These are phyloP conservation scores for Taiwanofungus camphoratus DNA, from an alignment of 1,284 basidiomycete genomes.

Conservation along the genomic window DNA sequence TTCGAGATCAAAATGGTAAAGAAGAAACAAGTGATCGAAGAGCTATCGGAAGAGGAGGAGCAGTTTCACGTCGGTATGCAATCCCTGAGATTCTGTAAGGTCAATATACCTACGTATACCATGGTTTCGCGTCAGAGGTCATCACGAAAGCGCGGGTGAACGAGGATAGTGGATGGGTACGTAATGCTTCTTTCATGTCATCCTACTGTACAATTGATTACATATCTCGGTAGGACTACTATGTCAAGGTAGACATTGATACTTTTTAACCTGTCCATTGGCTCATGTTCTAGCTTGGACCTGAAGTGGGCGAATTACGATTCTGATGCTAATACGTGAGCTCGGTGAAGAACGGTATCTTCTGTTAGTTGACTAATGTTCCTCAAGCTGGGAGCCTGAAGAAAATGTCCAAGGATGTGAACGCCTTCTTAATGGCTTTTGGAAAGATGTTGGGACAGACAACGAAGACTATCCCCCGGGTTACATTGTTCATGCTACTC, in stretches of 20 bases:
- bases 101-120: too few relatives aligned
- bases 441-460: conserved; percentile 55
- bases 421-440: conserved; percentile 54
- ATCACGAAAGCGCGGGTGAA: conserved; percentile 44
- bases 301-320: conserved; percentile 46
- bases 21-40: conserved; percentile 5
- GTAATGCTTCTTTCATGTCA: conserved; percentile 17
- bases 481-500: conserved; percentile 33
- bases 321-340: conserved; percentile 43
- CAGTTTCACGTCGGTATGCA: conserved; percentile 49
- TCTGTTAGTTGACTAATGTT: conserved; percentile 3
- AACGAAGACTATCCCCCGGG: conserved; percentile 46
- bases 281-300: conserved; percentile 18
- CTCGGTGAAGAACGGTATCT: background rate
- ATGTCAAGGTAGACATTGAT: conserved; percentile 43
- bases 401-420: conserved; percentile 48
- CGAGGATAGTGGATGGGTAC: conserved; percentile 37
- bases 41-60: conserved; percentile 26
- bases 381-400: conserved; percentile 59
- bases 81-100: too few relatives aligned
- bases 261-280: background rate
- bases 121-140: conserved; percentile 41
- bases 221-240: conserved; percentile 44
- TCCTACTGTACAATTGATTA: background rate
- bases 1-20: too few relatives aligned